Base-by-base conservation (phyloP, 106 monocot species). In the Gastrodia elata region DNA sequence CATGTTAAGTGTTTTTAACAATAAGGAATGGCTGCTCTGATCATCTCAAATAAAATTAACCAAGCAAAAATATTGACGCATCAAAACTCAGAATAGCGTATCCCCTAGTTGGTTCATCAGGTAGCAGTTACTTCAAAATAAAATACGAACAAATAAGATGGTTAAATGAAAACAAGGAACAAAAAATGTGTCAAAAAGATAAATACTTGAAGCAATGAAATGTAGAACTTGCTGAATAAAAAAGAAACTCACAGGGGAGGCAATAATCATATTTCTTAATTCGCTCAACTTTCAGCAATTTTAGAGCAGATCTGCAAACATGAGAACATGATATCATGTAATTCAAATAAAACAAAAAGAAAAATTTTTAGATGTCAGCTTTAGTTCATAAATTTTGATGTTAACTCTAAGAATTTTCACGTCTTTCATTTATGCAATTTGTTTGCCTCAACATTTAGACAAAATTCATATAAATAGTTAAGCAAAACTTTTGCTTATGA, bases 191-290 rank as follows among this genome's bases (percentile, higher is more conserved):
- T 11, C 61, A 14, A 61, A 61, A 61, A 61, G 7, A 58, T 25
- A 58, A 24, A 58, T 58, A 58, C 24, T 58, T 48, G 20, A 52
- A 52, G n/a, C 22, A 1, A 4, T 22, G 22, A 22, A 52, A 22
- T 22, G 52, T 52, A 52, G 22, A 22, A 32, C 30, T 13, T 11
- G 4, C 1, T 9, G 28, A 27, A 61, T 9, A 32, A 61, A 61
- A 27, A n/a, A n/a, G n/a, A n/a, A 48, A 79, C 91, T 87, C 71
- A 91, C 91, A 91, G 7, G 91, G 91, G 69, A 91, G 82, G 73
- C 91, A 91, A 71, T 91, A 91, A 68, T 87, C 87, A 79, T 85
- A 91, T 55, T 83, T 70, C 65, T 85, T 91, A 61, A 91, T 68
- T 22, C 91, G 84, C 74, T 91, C 87, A 68, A 57, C 64, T 73